Evolutionary conservation across 2,329 filamentous ascomycete species (phyloP).

Genomic region (Exophiala calicioides): DNA sequence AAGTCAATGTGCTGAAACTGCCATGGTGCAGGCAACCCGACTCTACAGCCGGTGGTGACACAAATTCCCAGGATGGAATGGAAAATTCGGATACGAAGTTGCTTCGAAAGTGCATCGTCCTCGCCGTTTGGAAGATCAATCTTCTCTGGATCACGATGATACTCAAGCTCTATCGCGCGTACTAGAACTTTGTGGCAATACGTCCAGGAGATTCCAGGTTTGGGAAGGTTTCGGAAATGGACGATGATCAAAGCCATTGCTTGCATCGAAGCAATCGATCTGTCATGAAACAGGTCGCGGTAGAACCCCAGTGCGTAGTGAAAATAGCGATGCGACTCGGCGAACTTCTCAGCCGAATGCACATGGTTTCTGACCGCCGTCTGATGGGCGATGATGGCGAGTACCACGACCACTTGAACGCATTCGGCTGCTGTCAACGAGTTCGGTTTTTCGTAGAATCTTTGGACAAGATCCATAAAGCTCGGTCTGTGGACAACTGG

Average conservation of each 20-base stretch:
- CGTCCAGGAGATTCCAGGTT: constrained; percentile 72
- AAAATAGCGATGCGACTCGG: constrained; percentile 73
- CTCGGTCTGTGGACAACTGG: constrained; percentile 77
- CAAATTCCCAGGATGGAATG: constrained; percentile 70
- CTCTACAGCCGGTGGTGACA: constrained; percentile 70
- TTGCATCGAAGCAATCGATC: constrained; percentile 68
- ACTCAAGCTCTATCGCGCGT: constrained; percentile 71
- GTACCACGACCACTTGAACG: constrained; percentile 75
- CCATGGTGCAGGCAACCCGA: constrained; percentile 76
- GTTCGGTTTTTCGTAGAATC: constrained; percentile 70
- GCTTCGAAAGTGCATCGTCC: constrained; percentile 63
- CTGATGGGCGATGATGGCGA: constrained; percentile 76
- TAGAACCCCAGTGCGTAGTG: constrained; percentile 72
- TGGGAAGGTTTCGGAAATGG: constrained; percentile 75
- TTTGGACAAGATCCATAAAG: constrained; percentile 67
- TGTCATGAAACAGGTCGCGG: constrained; percentile 63
- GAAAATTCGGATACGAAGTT: constrained; percentile 76
- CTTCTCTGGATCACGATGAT: constrained; percentile 70
- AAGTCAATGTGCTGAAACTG: constrained; percentile 69
- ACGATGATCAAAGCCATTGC: constrained; percentile 70
- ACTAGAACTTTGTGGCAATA: constrained; percentile 66
- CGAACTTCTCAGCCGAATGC: constrained; percentile 54
- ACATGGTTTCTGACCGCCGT: constrained; percentile 69
- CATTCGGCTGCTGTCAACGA: constrained; percentile 64
- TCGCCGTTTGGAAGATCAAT: constrained; percentile 48